Evolutionary conservation across 257 asterid genomes (phyloP).

Genomic region (Nicotiana noctiflora): DNA sequence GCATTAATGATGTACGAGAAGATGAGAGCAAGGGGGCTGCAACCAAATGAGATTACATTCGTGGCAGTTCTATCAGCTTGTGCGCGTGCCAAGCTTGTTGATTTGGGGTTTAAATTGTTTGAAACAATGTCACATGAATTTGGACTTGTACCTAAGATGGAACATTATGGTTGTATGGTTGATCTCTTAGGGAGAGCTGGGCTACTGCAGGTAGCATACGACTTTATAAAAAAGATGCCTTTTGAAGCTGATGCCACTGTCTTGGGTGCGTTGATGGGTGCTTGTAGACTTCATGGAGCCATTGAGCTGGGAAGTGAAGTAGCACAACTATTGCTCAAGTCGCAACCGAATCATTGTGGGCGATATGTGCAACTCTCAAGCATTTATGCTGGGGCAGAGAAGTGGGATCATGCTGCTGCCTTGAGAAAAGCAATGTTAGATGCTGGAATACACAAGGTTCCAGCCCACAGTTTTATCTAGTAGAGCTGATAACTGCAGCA

Average conservation of each 20-base stretch:
- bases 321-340: constrained; percentile 43
- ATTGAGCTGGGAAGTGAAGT: constrained; percentile 65
- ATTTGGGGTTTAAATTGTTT: constrained; percentile 55
- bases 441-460: constrained; percentile 67
- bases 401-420: constrained; percentile 69
- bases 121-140: constrained; percentile 44
- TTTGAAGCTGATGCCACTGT: constrained; percentile 72
- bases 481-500: not conserved
- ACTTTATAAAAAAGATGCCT: constrained; percentile 59
- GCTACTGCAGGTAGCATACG: constrained; percentile 56
- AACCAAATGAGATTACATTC: constrained; percentile 63
- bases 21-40: constrained; percentile 35
- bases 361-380: constrained; percentile 58
- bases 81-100: constrained; percentile 53
- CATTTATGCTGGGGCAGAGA: constrained; percentile 67
- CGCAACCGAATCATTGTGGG: constrained; percentile 64
- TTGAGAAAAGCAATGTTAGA: constrained; percentile 54
- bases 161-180: constrained; percentile 84
- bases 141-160: constrained; percentile 56
- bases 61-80: constrained; percentile 73
- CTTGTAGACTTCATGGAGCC: constrained; percentile 72
- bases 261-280: constrained; percentile 71
- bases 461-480: constrained; percentile 49
- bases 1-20: constrained; percentile 52
- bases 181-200: constrained; percentile 87